Conservation (phyloP, 768 basidiomycete species). For the Sistotremastrum suecicum region DNA sequence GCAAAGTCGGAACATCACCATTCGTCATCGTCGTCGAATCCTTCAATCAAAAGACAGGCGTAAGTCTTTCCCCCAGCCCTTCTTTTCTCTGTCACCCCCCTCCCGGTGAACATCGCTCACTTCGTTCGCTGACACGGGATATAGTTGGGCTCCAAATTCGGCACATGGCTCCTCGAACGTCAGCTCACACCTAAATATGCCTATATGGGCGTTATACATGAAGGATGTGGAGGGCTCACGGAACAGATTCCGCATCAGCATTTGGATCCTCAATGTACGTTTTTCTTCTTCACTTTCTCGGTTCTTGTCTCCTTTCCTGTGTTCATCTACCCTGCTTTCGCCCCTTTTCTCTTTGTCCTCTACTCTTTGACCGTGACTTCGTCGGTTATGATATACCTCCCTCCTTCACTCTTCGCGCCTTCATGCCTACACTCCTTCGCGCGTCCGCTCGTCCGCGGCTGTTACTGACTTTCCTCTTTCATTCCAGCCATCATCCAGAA, state of each 20-base stretch:
- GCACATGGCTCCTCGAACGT: slow-evolving; percentile 79
- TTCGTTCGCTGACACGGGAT: not conserved
- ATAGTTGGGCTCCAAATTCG: slow-evolving; percentile 66
- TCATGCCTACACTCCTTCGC: no score
- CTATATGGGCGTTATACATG: slow-evolving; percentile 70
- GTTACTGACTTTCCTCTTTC: not conserved
- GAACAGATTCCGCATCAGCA: slow-evolving; percentile 78
- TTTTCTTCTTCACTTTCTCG: not conserved
- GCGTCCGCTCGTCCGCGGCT: not conserved
- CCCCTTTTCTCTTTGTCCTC: no score
- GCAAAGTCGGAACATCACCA: slow-evolving; percentile 55
- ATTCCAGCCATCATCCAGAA: slow-evolving; percentile 29
- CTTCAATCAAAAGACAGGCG: slow-evolving; percentile 81
- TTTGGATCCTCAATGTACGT: slow-evolving; percentile 64
- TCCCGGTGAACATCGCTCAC: slow-evolving; percentile 7
- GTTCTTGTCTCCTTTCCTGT: not conserved
- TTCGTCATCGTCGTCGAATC: slow-evolving; percentile 83
- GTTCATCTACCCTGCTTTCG: no score
- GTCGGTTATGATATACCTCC: no score
- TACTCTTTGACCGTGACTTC: no score
- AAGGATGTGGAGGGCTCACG: slow-evolving; percentile 63
- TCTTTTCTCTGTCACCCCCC: slow-evolving; percentile 2
- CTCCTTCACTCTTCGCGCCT: no score
- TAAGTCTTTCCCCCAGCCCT: slow-evolving; percentile 13
- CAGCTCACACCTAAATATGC: slow-evolving; percentile 65